These are phyloP conservation scores for Verticillium albo-atrum DNA, from an alignment of 2,329 filamentous ascomycete species.

Conservation along the genomic window DNA sequence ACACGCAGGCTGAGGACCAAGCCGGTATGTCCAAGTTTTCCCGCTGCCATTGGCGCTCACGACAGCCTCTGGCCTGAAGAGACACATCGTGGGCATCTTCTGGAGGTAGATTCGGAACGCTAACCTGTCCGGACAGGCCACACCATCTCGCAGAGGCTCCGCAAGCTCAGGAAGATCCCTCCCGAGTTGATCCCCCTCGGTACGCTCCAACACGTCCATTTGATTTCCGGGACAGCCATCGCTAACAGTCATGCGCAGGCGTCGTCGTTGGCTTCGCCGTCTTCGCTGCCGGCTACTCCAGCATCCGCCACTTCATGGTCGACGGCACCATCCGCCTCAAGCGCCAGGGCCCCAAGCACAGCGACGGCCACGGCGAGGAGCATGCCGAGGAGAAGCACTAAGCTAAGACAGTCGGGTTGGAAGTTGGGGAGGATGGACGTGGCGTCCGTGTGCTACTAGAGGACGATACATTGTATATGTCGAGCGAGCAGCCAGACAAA, in stretches of 20 bases:
- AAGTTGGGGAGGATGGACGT: not conserved
- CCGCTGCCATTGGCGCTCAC: slow-evolving; percentile 9
- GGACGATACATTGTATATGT: slow-evolving; percentile 9
- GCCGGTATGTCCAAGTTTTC: slow-evolving; percentile 49
- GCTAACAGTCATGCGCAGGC: slow-evolving; percentile 43
- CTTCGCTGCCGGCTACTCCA: slow-evolving; percentile 75
- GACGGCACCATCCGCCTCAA: slow-evolving; percentile 91
- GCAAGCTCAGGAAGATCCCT: slow-evolving; percentile 83
- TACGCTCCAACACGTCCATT: slow-evolving; percentile 42
- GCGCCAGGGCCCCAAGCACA: slow-evolving; percentile 55
- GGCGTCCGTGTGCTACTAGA: slow-evolving; percentile 4
- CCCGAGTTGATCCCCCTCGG: slow-evolving; percentile 92
- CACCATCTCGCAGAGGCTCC: slow-evolving; percentile 92
- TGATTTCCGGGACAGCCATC: slow-evolving; percentile 2
- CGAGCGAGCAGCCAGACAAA: slow-evolving; percentile 7
- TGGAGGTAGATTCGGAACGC: not conserved
- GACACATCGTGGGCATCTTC: slow-evolving; percentile 2
- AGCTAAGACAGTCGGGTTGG: slow-evolving; percentile 5
- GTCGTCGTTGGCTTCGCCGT: slow-evolving; percentile 85
- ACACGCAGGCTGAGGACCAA: slow-evolving; percentile 59
- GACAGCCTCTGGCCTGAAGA: slow-evolving; percentile 1
- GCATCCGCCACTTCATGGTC: slow-evolving; percentile 73
- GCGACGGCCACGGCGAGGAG: slow-evolving; percentile 24
- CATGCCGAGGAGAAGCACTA: slow-evolving; percentile 28
- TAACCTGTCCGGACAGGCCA: slow-evolving; percentile 59